These are phyloP conservation scores for Arabidopsis arenosa DNA, from an alignment of 345 rosid genomes.

Conservation along the genomic window DNA sequence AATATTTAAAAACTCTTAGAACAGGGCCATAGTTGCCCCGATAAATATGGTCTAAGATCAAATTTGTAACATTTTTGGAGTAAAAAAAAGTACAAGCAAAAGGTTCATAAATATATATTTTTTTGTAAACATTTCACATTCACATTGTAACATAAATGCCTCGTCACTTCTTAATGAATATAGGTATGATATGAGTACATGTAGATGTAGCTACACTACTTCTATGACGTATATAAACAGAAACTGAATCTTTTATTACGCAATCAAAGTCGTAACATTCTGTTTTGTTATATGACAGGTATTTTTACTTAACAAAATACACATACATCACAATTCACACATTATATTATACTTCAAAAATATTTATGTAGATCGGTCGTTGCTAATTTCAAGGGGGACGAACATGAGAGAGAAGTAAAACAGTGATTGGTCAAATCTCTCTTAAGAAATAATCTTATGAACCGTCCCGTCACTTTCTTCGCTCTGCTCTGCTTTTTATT, in stretches of 20 bases:
- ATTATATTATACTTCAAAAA: conserved; percentile 28
- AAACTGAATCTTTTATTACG: conserved; percentile 34
- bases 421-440: conserved; percentile 41
- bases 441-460: conserved; percentile 13
- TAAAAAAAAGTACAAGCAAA: not conserved
- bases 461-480: conserved; percentile 40
- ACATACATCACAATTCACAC: conserved; percentile 7
- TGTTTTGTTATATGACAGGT: conserved; percentile 26
- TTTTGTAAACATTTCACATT: not conserved
- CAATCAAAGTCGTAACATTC: conserved; percentile 39
- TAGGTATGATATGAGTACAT: conserved; percentile 16
- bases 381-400: conserved; percentile 42
- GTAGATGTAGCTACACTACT: conserved; percentile 6
- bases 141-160: conserved; percentile 25
- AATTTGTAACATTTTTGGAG: not conserved
- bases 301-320: not conserved
- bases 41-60: no score
- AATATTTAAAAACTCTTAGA: no score
- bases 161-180: conserved; percentile 21
- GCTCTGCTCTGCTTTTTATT: conserved; percentile 41
- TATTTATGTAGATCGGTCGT: conserved; percentile 9
- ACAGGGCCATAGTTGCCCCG: no score
- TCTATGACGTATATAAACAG: conserved; percentile 32
- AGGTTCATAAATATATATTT: no score
- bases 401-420: conserved; percentile 26